A percentile compares a stretch with the other conserved stretches of the same genome.
Evolutionary conservation across 805 yeast genomes (phyloP).

Genomic region (Starmerella stigmatis): DNA sequence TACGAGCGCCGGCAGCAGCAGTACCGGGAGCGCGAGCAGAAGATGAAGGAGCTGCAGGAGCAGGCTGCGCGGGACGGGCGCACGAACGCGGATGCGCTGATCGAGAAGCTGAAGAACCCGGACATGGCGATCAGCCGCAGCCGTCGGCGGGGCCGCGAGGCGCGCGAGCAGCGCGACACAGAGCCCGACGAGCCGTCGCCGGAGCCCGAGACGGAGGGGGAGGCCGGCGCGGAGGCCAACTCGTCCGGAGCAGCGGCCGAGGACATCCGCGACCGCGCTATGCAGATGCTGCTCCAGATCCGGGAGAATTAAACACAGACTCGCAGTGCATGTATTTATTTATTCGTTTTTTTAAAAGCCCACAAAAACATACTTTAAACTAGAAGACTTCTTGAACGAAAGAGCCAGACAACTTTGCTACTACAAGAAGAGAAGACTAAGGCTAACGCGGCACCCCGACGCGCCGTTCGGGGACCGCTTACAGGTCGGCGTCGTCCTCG

Average conservation of each 20-base stretch:
- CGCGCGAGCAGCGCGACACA: conserved; percentile 3
- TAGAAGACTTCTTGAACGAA: not conserved
- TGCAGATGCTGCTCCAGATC: conserved; percentile 12
- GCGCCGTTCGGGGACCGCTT: no score
- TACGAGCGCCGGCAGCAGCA: conserved; percentile 63
- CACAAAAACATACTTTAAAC: not conserved
- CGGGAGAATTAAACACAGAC: conserved; percentile 5
- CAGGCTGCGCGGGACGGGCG: conserved; percentile 20
- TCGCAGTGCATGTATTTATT: conserved; percentile 1
- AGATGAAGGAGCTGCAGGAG: conserved; percentile 21
- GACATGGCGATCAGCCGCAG: conserved; percentile 64
- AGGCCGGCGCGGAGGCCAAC: no score
- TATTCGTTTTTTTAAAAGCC: not conserved
- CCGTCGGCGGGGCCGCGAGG: conserved; percentile 72
- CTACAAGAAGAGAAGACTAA: not conserved
- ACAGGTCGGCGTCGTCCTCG: conserved; percentile 99
- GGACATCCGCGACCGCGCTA: conserved; percentile 18
- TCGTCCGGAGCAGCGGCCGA: no score
- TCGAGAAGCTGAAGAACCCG: conserved; percentile 78
- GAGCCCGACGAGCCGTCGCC: conserved; percentile 1
- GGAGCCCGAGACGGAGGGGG: conserved; percentile 2
- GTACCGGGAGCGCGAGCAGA: conserved; percentile 17
- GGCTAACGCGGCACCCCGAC: no score
- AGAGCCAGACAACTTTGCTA: not conserved
- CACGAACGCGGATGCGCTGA: conserved; percentile 70